phyloP scores from a whole-genome alignment of 352 stramenopile species.

The Bremia lactucae region DNA sequence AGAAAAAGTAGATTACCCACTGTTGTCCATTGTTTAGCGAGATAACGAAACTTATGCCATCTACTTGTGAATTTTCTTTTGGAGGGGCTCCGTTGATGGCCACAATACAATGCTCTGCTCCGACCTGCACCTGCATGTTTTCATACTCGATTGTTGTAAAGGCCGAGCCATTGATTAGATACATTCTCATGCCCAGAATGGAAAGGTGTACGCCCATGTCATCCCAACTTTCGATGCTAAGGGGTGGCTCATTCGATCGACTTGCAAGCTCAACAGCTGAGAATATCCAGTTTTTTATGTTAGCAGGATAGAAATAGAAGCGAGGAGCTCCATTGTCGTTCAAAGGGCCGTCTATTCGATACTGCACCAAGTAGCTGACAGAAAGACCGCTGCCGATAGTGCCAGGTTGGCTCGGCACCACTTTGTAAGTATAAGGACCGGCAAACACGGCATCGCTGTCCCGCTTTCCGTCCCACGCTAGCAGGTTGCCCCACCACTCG shows the following conservation, averaged over 20 bases:
- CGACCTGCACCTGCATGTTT: constrained; percentile 49
- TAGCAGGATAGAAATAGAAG: constrained; percentile 76
- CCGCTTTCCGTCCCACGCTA: constrained; percentile 41
- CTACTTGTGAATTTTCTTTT: constrained; percentile 25
- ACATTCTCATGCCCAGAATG: constrained; percentile 35
- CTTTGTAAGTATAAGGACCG: constrained; percentile 58
- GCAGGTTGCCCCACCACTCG: constrained; percentile 78
- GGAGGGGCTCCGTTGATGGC: constrained; percentile 40
- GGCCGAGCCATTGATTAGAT: constrained; percentile 60
- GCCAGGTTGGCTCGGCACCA: constrained; percentile 24
- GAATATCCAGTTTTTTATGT: constrained; percentile 68
- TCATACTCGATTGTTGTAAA: constrained; percentile 68
- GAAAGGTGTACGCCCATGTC: constrained; percentile 57
- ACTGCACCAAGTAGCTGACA: constrained; percentile 63
- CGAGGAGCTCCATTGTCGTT: constrained; percentile 77
- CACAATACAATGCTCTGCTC: constrained; percentile 50
- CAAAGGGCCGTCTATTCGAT: constrained; percentile 44
- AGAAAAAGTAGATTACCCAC: constrained; percentile 65
- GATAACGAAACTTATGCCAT: constrained; percentile 38
- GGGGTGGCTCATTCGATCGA: constrained; percentile 1
- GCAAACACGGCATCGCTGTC: constrained; percentile 69
- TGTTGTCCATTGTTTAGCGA: constrained; percentile 68
- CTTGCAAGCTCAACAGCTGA: constrained; percentile 36
- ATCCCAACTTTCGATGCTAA: constrained; percentile 63
- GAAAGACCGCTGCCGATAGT: constrained; percentile 40